Evolutionary conservation across 495 filamentous ascomycete genomes (phyloP), one percentile per base, ranked within the genome.

Genomic region (Lindgomyces ingoldianus): DNA sequence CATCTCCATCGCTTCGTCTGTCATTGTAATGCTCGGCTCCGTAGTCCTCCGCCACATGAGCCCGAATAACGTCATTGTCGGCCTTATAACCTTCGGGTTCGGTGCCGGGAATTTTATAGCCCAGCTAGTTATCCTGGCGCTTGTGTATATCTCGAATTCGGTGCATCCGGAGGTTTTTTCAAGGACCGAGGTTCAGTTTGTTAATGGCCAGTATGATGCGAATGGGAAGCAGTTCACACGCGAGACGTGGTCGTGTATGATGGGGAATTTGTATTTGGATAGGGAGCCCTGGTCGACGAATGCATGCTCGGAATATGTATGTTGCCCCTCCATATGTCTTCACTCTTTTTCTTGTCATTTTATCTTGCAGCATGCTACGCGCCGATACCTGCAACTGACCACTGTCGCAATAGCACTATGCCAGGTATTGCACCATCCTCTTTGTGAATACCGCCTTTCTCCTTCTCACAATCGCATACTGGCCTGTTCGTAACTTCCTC

Each of bases 251-350:
- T 3, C 21, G 3, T 58, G 55, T 42, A 47, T 48, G 41, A 58
- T 58, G 55, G 41, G 44, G 41, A 58, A 58, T 29, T 26, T 58
- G 11, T 58, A 47, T 42, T 42, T 58, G 4, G 18, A 4, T 3
- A n/a, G 27, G 33, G 53, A 56, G 36, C 53, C 53, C 2, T 56
- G 53, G 53, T 21, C 30, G 1, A 56, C 53, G 16, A 56, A 56
- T 44, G 53, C 53, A 14, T 56, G 53, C 53, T 56, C 53, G 18
- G 53, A 56, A 44, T 56, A 56, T 22, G 53, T 56, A 56, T 41
- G 53, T 53, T 33, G 9, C 24, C 9, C 19, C 25, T 54, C 3
- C 8, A 8, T 25, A 8, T 50, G 11, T 22, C 21, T 30, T 54
- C 18, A n/a, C n/a, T n/a, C n/a, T n/a, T n/a, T n/a, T n/a, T n/a